phyloP scores from a whole-genome alignment of 208 protist genomes.

The Borovskyia barvae region DNA sequence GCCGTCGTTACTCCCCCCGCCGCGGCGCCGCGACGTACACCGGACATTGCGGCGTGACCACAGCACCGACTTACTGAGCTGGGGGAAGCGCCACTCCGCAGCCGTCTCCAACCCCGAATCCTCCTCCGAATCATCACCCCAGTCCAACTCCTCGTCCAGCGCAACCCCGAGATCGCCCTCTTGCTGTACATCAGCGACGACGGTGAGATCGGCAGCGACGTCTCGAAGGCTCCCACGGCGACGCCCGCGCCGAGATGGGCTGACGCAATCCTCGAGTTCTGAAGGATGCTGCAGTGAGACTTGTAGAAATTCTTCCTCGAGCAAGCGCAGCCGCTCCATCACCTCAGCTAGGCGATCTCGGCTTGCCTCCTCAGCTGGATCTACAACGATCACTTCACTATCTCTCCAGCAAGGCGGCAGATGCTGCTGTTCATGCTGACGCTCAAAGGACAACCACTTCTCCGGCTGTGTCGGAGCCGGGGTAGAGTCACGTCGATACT shows the following conservation, averaged over 20 bases:
- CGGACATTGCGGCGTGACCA: conserved; percentile 3
- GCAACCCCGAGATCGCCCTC: background rate
- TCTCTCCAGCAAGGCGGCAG: conserved; percentile 29
- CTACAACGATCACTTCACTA: conserved; percentile 26
- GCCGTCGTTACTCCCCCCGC: too few relatives aligned
- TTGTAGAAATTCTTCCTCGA: conserved; percentile 19
- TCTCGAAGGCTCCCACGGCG: background rate
- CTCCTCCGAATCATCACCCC: conserved; percentile 6
- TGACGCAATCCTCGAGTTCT: background rate
- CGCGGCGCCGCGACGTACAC: background rate
- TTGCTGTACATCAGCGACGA: background rate
- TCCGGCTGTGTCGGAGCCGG: conserved; percentile 1
- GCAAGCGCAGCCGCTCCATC: conserved; percentile 7
- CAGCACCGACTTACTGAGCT: conserved; percentile 10
- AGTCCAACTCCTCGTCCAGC: conserved; percentile 10
- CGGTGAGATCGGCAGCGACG: background rate
- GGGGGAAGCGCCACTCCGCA: conserved; percentile 5
- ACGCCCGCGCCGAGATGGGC: conserved; percentile 1
- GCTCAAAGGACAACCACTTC: conserved; percentile 28
- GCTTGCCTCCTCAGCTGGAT: conserved; percentile 10
- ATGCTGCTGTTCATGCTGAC: conserved; percentile 29
- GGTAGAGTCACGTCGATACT: background rate
- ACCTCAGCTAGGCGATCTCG: conserved; percentile 10
- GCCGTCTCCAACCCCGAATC: background rate
- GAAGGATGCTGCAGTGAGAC: background rate